A percentile compares a stretch with the other conserved stretches of the same genome.
These are phyloP conservation scores for Lichtheimia hyalospora DNA, from an alignment of 371 early-diverging fungal genomes.

Conservation along the genomic window DNA sequence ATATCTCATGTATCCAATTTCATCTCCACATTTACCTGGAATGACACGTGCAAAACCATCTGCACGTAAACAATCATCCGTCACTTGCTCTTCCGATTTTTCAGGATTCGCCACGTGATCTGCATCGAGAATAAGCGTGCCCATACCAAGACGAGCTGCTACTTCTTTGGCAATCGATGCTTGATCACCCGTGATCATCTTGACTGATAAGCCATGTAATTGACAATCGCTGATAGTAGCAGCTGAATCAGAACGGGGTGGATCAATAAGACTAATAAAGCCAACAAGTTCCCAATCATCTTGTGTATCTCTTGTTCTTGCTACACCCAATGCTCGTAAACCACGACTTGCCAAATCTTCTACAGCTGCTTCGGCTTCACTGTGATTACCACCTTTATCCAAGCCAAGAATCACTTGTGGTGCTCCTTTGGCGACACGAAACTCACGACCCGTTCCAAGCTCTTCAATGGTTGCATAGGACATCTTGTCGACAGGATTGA, in stretches of 20 bases:
- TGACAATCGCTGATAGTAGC: constrained; percentile 67
- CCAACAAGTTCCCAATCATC: constrained; percentile 70
- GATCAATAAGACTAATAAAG: constrained; percentile 86
- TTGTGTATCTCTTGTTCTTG: constrained; percentile 69
- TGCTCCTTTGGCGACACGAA: constrained; percentile 92
- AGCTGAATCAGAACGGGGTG: constrained; percentile 74
- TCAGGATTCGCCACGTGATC: constrained; percentile 69
- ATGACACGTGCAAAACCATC: constrained; percentile 84
- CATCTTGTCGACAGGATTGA: constrained; percentile 90
- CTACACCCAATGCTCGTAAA: constrained; percentile 83
- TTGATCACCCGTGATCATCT: constrained; percentile 88
- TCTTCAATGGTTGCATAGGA: constrained; percentile 84
- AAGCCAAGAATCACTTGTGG: constrained; percentile 89
- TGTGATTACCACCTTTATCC: constrained; percentile 66
- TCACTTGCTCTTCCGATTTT: constrained; percentile 46
- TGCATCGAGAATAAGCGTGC: constrained; percentile 68
- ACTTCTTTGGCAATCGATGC: constrained; percentile 81
- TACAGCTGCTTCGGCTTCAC: constrained; percentile 77
- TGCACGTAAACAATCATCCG: constrained; percentile 59
- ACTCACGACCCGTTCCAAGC: constrained; percentile 59
- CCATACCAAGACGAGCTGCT: constrained; percentile 70
- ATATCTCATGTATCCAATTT: not conserved
- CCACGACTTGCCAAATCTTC: constrained; percentile 80
- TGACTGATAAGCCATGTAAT: constrained; percentile 66
- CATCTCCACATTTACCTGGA: constrained; percentile 28